Percentiles rank a stretch among this genome's conserved stretches.
Evolutionary conservation across 75 land plant species (phyloP).

Genomic region (Chamaecyparis obtusa): DNA sequence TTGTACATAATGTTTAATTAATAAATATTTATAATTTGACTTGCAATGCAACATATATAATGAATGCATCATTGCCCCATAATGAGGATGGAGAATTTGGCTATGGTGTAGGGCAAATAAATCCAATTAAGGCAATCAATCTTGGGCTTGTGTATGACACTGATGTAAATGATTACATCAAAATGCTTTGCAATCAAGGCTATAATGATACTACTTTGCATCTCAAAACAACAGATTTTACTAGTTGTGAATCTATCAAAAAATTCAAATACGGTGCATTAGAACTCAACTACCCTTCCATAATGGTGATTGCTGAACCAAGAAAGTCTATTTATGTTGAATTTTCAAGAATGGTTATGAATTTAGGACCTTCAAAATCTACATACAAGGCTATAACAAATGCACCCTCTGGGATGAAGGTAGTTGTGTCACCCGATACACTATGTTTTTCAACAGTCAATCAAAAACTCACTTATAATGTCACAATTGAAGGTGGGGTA

Average conservation of each 20-base stretch:
- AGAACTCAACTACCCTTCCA: neutral
- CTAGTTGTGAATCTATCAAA: neutral
- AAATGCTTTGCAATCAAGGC: too few species aligned
- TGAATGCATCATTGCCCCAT: neutral
- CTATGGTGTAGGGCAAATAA: neutral
- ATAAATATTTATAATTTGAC: too few species aligned
- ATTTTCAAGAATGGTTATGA: conserved; percentile 42
- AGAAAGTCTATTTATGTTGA: neutral
- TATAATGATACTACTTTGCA: neutral
- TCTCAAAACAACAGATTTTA: neutral
- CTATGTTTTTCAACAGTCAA: conserved; percentile 29
- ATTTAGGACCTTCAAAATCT: conserved; percentile 48
- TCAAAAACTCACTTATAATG: conserved; percentile 27
- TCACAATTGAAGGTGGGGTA: conserved; percentile 11
- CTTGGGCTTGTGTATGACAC: too few species aligned
- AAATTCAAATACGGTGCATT: neutral
- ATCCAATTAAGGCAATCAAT: too few species aligned
- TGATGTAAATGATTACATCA: too few species aligned
- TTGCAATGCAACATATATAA: too few species aligned
- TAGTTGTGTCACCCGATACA: conserved; percentile 33
- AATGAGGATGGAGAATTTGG: neutral
- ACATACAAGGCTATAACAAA: conserved; percentile 22
- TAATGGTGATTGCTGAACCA: neutral
- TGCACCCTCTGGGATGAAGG: conserved; percentile 25
- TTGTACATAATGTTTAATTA: too few species aligned